Base-by-base conservation (phyloP, 805 yeast genomes). In the Clavispora carvajalis region DNA sequence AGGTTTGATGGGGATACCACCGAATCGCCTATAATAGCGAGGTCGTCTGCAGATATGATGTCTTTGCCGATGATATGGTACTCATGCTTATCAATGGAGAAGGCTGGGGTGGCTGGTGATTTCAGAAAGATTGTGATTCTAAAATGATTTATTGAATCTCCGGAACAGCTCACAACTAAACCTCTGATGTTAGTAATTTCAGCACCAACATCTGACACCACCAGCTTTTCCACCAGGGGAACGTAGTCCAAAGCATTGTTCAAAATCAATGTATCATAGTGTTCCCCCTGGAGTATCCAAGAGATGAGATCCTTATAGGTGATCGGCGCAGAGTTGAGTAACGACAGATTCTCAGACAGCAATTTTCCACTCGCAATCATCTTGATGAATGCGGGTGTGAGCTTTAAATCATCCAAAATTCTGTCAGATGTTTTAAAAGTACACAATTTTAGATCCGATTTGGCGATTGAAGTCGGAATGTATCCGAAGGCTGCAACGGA, bases 341-440 rank as follows among this genome's bases (percentile, higher is more conserved):
- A 49, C 34, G 48, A 41, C n/a, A 34, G 31, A 13, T 41, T 33
- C 1, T 7, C 33, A 7, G 30, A 3, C 18, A 13, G 24, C n/a
- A 19, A 13, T 18, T 17, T 18, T 4, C 12, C 13, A 12, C n/a
- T 21, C 9, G 31, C 24, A 12, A 2, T 21, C 13, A 25, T 13
- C 17, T 34, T 34, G 7, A 37, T 28, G 21, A 44, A 46, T 21
- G 54, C 53, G 9, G 56, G 48, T 9, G 59, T 46, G 39, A 45
- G 47, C 37, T 46, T 63, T 22, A 84, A 54, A 52, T 84, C 91
- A 55, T 82, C 88, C 17, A 83, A 50, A 16, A 85, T 65, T 40
- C 91, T 65, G 51, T 84, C 84, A 5, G 81, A 60, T 0, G 91
- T 82, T 51, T 84, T 85, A 60, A 77, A 77, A 3, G 62, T 73